Conservation (phyloP, 306 rosid genomes). For the Corylus avellana region DNA sequence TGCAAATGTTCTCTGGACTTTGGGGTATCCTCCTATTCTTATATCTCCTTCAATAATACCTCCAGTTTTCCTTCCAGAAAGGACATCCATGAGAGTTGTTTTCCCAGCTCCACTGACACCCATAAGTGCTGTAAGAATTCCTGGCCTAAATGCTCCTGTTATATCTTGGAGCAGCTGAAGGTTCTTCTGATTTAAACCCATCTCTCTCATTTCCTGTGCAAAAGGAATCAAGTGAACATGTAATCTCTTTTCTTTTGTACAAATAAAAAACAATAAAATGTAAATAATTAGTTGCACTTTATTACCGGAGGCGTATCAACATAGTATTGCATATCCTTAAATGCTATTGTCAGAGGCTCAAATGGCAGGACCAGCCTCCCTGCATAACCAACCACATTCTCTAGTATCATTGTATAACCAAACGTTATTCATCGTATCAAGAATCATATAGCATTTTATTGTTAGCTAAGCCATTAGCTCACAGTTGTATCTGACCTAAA, state of each 20-base stretch:
- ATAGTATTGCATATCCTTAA: slow-evolving; percentile 61
- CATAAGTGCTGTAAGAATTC: slow-evolving; percentile 76
- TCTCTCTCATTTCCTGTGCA: slow-evolving; percentile 70
- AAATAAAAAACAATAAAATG: slow-evolving; percentile 22
- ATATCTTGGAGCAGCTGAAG: slow-evolving; percentile 75
- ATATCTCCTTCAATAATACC: slow-evolving; percentile 74
- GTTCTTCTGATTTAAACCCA: slow-evolving; percentile 55
- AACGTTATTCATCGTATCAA: neutral
- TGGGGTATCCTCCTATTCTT: slow-evolving; percentile 69
- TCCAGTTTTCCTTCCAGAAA: slow-evolving; percentile 81
- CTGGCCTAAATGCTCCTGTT: slow-evolving; percentile 81
- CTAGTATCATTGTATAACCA: neutral
- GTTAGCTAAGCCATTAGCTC: slow-evolving; percentile 5
- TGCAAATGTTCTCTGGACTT: slow-evolving; percentile 74
- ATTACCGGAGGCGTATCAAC: slow-evolving; percentile 61
- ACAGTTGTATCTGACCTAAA: slow-evolving; percentile 38
- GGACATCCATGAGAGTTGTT: slow-evolving; percentile 87
- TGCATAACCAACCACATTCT: slow-evolving; percentile 33
- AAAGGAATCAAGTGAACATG: slow-evolving; percentile 20
- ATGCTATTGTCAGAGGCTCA: slow-evolving; percentile 46
- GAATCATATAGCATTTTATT: neutral
- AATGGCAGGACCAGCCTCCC: slow-evolving; percentile 59
- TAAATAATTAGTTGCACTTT: slow-evolving; percentile 1
- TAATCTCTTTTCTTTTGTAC: slow-evolving; percentile 19
- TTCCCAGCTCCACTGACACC: slow-evolving; percentile 92